Percentiles rank a stretch among this genome's conserved stretches.
phyloP scores from a whole-genome alignment of 192 early-diverging fungal genomes.

The Coemansia umbellata region DNA sequence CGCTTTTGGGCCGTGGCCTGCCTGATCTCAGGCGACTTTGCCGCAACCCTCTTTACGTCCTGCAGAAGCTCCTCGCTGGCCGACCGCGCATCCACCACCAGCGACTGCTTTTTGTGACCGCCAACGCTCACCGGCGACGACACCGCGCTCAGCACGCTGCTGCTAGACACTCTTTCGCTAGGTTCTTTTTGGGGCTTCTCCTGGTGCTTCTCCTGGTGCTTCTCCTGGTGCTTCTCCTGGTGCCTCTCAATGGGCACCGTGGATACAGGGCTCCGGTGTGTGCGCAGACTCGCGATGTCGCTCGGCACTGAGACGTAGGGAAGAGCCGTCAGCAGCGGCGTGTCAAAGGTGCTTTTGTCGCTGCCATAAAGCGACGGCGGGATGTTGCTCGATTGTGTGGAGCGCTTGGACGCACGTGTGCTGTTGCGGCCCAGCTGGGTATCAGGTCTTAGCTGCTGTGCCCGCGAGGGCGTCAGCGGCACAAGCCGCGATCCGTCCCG shows the following conservation, averaged over 20 bases:
- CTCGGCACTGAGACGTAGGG: slow-evolving; percentile 44
- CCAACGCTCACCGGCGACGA: slow-evolving; percentile 47
- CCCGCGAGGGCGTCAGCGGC: slow-evolving; percentile 21
- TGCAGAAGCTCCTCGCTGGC: slow-evolving; percentile 37
- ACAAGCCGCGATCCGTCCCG: slow-evolving; percentile 8
- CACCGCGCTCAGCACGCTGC: slow-evolving; percentile 24
- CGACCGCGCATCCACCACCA: slow-evolving; percentile 34
- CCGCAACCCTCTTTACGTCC: slow-evolving; percentile 21
- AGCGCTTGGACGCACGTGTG: slow-evolving; percentile 14
- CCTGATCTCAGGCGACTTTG: slow-evolving; percentile 16
- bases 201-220: neutral
- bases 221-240: neutral
- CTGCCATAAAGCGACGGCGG: slow-evolving; percentile 48
- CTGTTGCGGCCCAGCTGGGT: slow-evolving; percentile 7
- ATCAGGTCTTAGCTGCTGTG: neutral
- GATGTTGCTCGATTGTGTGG: slow-evolving; percentile 45
- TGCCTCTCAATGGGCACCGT: neutral
- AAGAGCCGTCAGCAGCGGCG: slow-evolving; percentile 35
- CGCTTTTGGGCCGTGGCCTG: slow-evolving; percentile 4
- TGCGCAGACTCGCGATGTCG: slow-evolving; percentile 41
- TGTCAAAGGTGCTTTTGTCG: slow-evolving; percentile 44
- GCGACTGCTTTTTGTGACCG: slow-evolving; percentile 44
- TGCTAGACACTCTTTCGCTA: too few relatives aligned
- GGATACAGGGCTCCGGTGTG: neutral
- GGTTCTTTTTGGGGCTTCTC: neutral